Evolutionary conservation across 129 eudicot species (phyloP), one percentile per base, ranked within the genome.

Genomic region (Helichrysum umbraculigerum): DNA sequence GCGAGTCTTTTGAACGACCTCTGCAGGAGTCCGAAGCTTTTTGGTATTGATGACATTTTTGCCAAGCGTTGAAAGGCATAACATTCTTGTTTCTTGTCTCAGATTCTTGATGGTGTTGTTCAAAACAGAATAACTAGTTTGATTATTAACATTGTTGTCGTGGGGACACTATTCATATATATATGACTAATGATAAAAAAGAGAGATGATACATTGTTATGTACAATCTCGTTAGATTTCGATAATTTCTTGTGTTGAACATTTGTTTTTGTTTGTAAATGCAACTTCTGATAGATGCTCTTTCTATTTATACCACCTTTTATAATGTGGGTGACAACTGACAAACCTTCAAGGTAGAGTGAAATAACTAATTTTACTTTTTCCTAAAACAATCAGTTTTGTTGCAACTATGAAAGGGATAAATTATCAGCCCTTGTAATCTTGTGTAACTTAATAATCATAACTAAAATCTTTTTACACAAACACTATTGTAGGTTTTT

Each of bases 1-100:
- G 30, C 79, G 82, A 73, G 86, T 82, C 82, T 73, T 78, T 35
- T 67, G 76, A 72, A 82, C 82, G 50, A 78, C 51, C 33, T 82
- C 86, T 14, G 66, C 51, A 0, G 86, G 86, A 5, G 76, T 58
- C 28, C 76, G 79, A n/a, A 74, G 73, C 75, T 72, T 81, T 71
- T 71, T 72, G 22, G 78, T 37, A 10, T 30, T 78, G 57, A n/a
- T 80, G 5, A 68, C 72, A 16, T 28, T 75, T 78, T 82, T 82
- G 16, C 85, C 85, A 15, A 82, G 39, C 1, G 76, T 47, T 7
- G 85, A 68, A 33, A 82, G 66, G 56, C 86, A 82, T 73, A 82
- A 41, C 76, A 78, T 74, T 47, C 52, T 72, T 76, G 73, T 51
- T 79, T 79, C 59, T 63, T 79, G 81, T 42, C 69, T 35, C n/a